A percentile compares a stretch with the other conserved stretches of the same genome.
These are phyloP conservation scores for Sclerotinia borealis DNA, from an alignment of 2,329 filamentous ascomycete species.

Conservation along the genomic window DNA sequence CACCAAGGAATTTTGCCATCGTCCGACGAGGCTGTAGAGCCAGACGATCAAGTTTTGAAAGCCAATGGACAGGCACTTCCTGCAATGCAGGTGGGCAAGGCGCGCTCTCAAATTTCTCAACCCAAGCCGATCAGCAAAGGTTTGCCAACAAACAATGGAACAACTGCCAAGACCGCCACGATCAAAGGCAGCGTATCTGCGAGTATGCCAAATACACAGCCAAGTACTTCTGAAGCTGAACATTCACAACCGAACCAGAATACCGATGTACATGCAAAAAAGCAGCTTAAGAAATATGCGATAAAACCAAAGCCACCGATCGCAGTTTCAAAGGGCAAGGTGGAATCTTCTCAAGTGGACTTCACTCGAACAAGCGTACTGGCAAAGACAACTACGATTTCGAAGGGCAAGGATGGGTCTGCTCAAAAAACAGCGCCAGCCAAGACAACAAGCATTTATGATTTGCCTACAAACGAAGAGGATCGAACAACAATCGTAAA, in stretches of 20 bases:
- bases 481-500: not conserved
- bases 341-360: not conserved
- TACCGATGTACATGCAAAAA: not conserved
- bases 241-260: not conserved
- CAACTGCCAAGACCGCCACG: not conserved
- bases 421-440: not conserved
- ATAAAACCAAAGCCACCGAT: not conserved
- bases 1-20: not conserved
- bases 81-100: not conserved
- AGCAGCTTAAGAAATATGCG: not conserved
- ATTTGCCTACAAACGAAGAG: constrained; percentile 2
- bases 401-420: not conserved
- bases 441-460: not conserved
- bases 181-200: not conserved
- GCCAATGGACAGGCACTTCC: not conserved
- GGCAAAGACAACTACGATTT: not conserved
- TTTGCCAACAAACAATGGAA: not conserved
- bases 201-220: not conserved
- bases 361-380: not conserved
- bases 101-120: not conserved
- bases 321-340: not conserved
- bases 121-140: not conserved
- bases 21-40: not conserved
- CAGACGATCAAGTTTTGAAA: not conserved
- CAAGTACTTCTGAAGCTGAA: not conserved